Conservation (phyloP, 495 filamentous ascomycete species). For the Aspergillus heteromorphus region DNA sequence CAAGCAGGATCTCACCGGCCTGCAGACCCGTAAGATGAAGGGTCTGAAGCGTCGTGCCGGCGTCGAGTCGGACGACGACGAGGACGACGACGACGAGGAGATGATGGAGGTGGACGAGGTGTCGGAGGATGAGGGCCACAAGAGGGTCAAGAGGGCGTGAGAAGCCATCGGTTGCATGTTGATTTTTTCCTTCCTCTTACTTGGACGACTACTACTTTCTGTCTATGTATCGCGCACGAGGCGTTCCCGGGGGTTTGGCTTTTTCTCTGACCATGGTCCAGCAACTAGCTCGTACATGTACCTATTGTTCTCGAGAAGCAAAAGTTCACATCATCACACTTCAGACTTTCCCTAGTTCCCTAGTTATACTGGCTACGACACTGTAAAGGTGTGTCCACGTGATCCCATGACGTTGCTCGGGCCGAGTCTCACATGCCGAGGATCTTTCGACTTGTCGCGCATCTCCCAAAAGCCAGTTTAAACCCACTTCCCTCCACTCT, state of each 20-base stretch:
- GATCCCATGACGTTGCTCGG: conserved; percentile 37
- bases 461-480: conserved; percentile 17
- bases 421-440: conserved; percentile 42
- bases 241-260: conserved; percentile 11
- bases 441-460: conserved; percentile 26
- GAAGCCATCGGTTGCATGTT: conserved; percentile 8
- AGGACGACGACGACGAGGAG: conserved; percentile 36
- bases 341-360: not conserved
- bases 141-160: conserved; percentile 34
- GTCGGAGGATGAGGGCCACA: conserved; percentile 36
- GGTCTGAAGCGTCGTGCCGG: conserved; percentile 76
- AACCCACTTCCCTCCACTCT: conserved; percentile 22
- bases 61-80: conserved; percentile 43
- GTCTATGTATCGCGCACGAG: conserved; percentile 9
- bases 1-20: conserved; percentile 76
- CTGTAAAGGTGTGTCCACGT: conserved; percentile 27
- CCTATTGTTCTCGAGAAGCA: not conserved
- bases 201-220: conserved; percentile 12
- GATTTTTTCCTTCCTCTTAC: conserved; percentile 9
- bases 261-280: conserved; percentile 3
- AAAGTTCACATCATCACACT: not conserved
- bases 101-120: conserved; percentile 44
- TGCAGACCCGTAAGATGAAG: conserved; percentile 99
- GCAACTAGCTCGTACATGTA: not conserved
- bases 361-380: too few species aligned